Base-by-base conservation (phyloP, 1,284 basidiomycete genomes). In the Cryptococcus sp. region DNA sequence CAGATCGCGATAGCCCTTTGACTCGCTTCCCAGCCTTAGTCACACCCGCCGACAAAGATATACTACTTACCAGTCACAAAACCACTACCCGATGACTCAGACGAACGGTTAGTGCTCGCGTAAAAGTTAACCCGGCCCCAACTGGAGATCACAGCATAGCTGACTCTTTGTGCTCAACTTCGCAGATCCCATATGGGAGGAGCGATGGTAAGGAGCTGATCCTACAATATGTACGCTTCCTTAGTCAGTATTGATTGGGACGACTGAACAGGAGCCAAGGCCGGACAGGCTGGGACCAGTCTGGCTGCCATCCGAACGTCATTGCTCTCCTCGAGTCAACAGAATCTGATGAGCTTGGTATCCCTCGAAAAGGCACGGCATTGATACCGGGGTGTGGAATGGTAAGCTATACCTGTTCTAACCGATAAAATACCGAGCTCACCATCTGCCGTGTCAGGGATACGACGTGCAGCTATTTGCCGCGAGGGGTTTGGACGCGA, bases 381-480 rank as follows among this genome's bases (percentile, higher is more conserved):
- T 76, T 89, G 1, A 82, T 89, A 9, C 87, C 87, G 0, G 88
- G 87, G 2, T 88, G 87, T 67, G 87, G 87, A 44, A 79, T 77
- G 52, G 87, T 88, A 67, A 58, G 82, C 69, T n/a, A n/a, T n/a
- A n/a, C n/a, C n/a, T n/a, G n/a, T n/a, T n/a, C n/a, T n/a, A n/a
- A n/a, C n/a, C n/a, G n/a, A 18, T 48, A 13, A 21, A 28, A 2
- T 21, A 46, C 6, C 5, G 44, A 24, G 52, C 47, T 23, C 39
- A 21, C 15, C 16, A 12, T 20, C 23, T 21, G 48, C 54, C 36
- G 52, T 50, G 11, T 4, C 59, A 88, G 85, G 86, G 85, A n/a
- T 85, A 87, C 67, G 87, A 89, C 67, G 80, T 82, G 2, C 81
- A 81, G 59, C 75, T 86, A 8, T 81, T 85, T 5, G 78, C 80